A percentile compares a stretch with the other conserved stretches of the same genome.
These are phyloP conservation scores for Pyrenula massariospora DNA, from an alignment of 495 filamentous ascomycete genomes.

Conservation along the genomic window DNA sequence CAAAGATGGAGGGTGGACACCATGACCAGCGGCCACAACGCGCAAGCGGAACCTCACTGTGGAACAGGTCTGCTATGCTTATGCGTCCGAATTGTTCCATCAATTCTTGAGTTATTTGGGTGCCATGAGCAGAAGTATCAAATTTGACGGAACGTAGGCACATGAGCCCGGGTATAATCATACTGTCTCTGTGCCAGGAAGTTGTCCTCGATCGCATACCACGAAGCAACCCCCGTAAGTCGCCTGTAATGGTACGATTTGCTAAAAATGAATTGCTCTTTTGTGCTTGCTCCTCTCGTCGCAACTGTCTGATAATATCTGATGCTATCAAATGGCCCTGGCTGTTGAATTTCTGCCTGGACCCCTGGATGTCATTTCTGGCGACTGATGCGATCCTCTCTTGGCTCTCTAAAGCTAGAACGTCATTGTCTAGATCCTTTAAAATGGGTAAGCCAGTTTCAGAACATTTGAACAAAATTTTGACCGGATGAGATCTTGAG, in stretches of 20 bases:
- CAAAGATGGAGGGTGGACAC: neutral
- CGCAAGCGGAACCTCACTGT: neutral
- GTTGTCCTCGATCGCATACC: conserved; percentile 11
- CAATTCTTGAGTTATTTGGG: neutral
- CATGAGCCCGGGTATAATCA: conserved; percentile 13
- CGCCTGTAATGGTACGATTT: too few species aligned
- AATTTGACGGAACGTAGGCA: neutral
- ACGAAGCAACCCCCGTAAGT: conserved; percentile 10
- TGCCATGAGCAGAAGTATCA: neutral
- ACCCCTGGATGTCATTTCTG: too few species aligned
- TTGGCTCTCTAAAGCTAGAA: conserved; percentile 8
- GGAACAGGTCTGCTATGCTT: neutral
- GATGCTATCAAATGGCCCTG: conserved; percentile 3
- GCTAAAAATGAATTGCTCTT: conserved; percentile 4
- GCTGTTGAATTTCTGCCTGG: neutral
- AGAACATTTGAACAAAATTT: conserved; percentile 13
- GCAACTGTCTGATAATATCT: conserved; percentile 7
- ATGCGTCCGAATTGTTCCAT: neutral
- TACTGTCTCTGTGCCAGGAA: conserved; percentile 11
- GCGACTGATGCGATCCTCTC: too few species aligned
- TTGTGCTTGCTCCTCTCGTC: neutral
- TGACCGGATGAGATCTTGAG: conserved; percentile 15
- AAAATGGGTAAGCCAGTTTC: conserved; percentile 3
- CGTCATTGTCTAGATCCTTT: conserved; percentile 20
- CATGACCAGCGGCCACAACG: neutral